A percentile compares a stretch with the other conserved stretches of the same genome.
These are phyloP conservation scores for Mycosarcoma mackinlayi DNA, from an alignment of 1,284 basidiomycete species.

Conservation along the genomic window DNA sequence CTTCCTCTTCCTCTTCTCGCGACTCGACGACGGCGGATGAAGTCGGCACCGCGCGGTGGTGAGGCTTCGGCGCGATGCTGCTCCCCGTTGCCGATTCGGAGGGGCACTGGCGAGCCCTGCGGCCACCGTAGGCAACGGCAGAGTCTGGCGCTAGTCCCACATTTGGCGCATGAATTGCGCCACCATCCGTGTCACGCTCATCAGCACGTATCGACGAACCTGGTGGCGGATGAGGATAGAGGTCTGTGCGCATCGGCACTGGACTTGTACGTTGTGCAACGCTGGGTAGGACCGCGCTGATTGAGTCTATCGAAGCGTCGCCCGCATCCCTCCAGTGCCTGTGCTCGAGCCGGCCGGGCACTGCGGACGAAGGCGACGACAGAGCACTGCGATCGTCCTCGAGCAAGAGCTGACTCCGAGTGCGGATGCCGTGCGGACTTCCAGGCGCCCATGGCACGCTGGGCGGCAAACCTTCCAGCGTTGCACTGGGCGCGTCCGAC, in stretches of 20 bases:
- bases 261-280: conserved; percentile 15
- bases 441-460: conserved; percentile 31
- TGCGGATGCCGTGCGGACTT: conserved; percentile 29
- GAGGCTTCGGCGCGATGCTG: conserved; percentile 28
- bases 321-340: conserved; percentile 30
- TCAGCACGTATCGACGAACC: conserved; percentile 1
- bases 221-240: conserved; percentile 7
- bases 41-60: conserved; percentile 3
- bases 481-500: conserved; percentile 47
- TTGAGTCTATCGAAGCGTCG: conserved; percentile 32
- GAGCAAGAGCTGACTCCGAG: conserved; percentile 18
- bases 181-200: too few species aligned
- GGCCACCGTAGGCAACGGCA: conserved; percentile 5
- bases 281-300: conserved; percentile 7
- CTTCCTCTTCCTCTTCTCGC: conserved; percentile 54
- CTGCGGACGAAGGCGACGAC: conserved; percentile 32
- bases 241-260: conserved; percentile 11
- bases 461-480: conserved; percentile 35
- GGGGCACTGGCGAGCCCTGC: conserved; percentile 22
- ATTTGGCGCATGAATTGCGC: background rate
- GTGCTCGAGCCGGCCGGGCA: conserved; percentile 17
- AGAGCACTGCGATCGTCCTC: conserved; percentile 46
- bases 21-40: conserved; percentile 19
- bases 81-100: conserved; percentile 29
- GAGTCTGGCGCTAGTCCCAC: conserved; percentile 8